Evolutionary conservation across 2,329 filamentous ascomycete species (phyloP), one percentile per base, ranked within the genome.

Genomic region (Aspergillus sp.): DNA sequence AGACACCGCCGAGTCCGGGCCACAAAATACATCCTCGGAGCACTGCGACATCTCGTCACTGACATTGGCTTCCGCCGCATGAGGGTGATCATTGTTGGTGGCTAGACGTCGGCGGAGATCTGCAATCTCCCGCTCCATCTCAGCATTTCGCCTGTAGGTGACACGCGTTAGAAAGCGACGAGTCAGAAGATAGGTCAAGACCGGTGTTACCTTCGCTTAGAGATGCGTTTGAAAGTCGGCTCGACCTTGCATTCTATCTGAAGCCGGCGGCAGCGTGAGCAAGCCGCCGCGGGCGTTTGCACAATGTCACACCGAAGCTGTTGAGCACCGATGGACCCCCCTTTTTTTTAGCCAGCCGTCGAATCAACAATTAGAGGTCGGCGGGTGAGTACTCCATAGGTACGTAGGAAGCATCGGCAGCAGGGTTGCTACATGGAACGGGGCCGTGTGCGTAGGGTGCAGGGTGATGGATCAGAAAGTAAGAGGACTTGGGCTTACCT

Each of bases 301-400:
- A 85, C 79, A 65, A 88, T 87, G 74, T 89, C 85, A 78, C 86
- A 89, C 71, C 84, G 82, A 64, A 89, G 78, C 86, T 88, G 66
- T 63, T 54, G 49, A 24, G 49, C 54, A 20, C 18, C 56, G 53
- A 51, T 46, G 47, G 26, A 51, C n/a, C 42, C 54, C 36, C 54
- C 36, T 18, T 65, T 52, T 52, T 36, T 58, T 67, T 54, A 71
- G 65, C 64, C 47, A 63, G 39, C 45, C 52, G 26, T 56, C 47
- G 55, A 32, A 20, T 29, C 29, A 45, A 51, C 45, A 57, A 51
- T 52, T 22, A 36, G n/a, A 31, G 32, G 53, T 29, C 26, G 26
- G 26, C 26, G 26, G 26, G 26, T 29, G 26, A 29, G 26, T 29
- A 29, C 26, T 29, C 26, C 26, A 6, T 29, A 29, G 26, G 26